phyloP scores from a whole-genome alignment of 768 basidiomycete genomes.

The Suillus spraguei region DNA sequence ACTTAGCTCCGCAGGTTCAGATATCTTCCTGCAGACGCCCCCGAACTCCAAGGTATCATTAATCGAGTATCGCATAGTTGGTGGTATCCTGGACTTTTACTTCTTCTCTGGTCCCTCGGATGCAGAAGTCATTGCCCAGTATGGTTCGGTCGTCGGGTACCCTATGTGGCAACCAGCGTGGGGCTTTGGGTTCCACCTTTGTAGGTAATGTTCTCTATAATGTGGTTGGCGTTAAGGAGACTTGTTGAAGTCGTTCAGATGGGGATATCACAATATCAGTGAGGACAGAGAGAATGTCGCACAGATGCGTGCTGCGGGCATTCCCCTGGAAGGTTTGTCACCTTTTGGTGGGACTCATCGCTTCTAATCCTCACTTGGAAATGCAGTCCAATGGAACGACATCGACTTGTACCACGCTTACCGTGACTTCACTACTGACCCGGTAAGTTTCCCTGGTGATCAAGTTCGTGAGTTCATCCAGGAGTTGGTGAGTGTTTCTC shows the following conservation, averaged over 20 bases:
- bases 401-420: slow-evolving; percentile 72
- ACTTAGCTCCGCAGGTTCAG: slow-evolving; percentile 66
- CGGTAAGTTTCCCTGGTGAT: slow-evolving; percentile 58
- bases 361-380: slow-evolving; percentile 10
- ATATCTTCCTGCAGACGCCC: slow-evolving; percentile 68
- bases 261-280: slow-evolving; percentile 55
- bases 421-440: slow-evolving; percentile 71
- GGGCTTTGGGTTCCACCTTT: slow-evolving; percentile 81
- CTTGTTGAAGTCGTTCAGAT: slow-evolving; percentile 26
- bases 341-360: not conserved
- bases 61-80: slow-evolving; percentile 72
- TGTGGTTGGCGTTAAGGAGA: slow-evolving; percentile 5
- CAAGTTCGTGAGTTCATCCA: slow-evolving; percentile 56
- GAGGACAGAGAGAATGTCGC: slow-evolving; percentile 59
- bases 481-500: slow-evolving; percentile 49
- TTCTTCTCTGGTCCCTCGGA: slow-evolving; percentile 63
- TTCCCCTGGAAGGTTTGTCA: slow-evolving; percentile 69
- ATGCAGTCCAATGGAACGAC: slow-evolving; percentile 74
- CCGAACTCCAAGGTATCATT: slow-evolving; percentile 53
- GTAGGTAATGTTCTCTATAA: slow-evolving; percentile 42
- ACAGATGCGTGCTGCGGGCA: slow-evolving; percentile 64
- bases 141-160: slow-evolving; percentile 63
- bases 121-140: slow-evolving; percentile 67
- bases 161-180: slow-evolving; percentile 75
- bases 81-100: slow-evolving; percentile 81